Evolutionary conservation across 257 asterid genomes (phyloP).

Genomic region (Datura wrightii): DNA sequence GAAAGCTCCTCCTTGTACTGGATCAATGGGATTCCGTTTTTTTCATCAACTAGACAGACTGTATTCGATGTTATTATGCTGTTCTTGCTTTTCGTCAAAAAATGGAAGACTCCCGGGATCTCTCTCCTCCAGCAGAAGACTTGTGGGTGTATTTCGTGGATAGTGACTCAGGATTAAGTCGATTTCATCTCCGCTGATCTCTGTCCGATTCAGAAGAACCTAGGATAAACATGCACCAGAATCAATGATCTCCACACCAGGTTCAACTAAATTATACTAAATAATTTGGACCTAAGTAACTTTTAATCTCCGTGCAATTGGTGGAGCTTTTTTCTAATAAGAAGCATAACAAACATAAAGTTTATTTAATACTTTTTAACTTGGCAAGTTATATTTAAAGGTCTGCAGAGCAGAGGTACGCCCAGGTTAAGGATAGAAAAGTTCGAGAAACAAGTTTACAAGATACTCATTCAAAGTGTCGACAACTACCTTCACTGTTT

Average conservation of each 20-base stretch:
- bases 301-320: not conserved
- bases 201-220: slow-evolving; percentile 87
- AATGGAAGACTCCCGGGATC: slow-evolving; percentile 82
- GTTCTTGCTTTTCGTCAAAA: slow-evolving; percentile 44
- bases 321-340: not conserved
- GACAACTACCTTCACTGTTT: slow-evolving; percentile 72
- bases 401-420: not conserved
- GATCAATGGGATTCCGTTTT: not conserved
- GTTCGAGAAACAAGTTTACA: not conserved
- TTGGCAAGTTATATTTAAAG: no score
- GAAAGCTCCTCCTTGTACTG: not conserved
- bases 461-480: not conserved
- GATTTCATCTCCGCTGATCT: slow-evolving; percentile 79
- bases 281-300: not conserved
- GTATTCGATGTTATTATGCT: slow-evolving; percentile 54
- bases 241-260: not conserved
- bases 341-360: not conserved
- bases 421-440: not conserved
- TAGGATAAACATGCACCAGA: slow-evolving; percentile 32
- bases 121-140: slow-evolving; percentile 70
- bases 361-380: not conserved
- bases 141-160: slow-evolving; percentile 76
- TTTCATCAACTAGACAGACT: slow-evolving; percentile 56
- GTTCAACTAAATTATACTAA: not conserved
- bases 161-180: slow-evolving; percentile 72